These are phyloP conservation scores for Cicer bijugum DNA, from an alignment of 306 rosid species.

Conservation along the genomic window DNA sequence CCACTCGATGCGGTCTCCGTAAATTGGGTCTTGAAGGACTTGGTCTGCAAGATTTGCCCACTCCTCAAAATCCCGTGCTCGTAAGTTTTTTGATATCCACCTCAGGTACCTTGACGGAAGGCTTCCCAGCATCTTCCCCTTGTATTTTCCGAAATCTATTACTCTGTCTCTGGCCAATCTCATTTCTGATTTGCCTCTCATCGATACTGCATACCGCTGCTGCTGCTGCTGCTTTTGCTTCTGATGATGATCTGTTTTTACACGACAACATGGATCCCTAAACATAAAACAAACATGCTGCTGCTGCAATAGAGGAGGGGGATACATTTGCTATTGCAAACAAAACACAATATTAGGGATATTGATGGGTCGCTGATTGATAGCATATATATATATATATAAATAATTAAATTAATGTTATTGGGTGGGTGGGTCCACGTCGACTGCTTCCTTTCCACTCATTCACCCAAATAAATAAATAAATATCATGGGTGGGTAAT, in stretches of 20 bases:
- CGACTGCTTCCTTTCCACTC: background rate
- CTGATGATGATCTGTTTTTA: background rate
- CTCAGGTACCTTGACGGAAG: slow-evolving; percentile 70
- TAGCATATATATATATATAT: too few species aligned
- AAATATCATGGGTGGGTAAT: background rate
- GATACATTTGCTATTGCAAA: background rate
- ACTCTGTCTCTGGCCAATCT: slow-evolving; percentile 50
- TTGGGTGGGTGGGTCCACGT: background rate
- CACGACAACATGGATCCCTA: background rate
- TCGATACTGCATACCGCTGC: background rate
- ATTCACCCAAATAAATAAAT: background rate
- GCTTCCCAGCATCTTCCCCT: slow-evolving; percentile 71
- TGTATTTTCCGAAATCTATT: slow-evolving; percentile 64
- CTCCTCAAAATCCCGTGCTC: slow-evolving; percentile 53
- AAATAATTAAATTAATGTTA: too few species aligned
- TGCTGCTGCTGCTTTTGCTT: background rate
- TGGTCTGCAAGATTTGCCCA: slow-evolving; percentile 72
- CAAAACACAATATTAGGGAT: too few species aligned
- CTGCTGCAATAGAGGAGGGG: background rate
- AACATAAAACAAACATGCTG: background rate
- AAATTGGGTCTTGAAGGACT: slow-evolving; percentile 65
- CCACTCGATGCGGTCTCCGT: slow-evolving; percentile 70
- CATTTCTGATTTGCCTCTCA: background rate
- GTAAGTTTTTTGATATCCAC: slow-evolving; percentile 65
- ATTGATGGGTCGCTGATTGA: background rate